phyloP scores from a whole-genome alignment of 345 rosid species.

The Nephelium lappaceum region DNA sequence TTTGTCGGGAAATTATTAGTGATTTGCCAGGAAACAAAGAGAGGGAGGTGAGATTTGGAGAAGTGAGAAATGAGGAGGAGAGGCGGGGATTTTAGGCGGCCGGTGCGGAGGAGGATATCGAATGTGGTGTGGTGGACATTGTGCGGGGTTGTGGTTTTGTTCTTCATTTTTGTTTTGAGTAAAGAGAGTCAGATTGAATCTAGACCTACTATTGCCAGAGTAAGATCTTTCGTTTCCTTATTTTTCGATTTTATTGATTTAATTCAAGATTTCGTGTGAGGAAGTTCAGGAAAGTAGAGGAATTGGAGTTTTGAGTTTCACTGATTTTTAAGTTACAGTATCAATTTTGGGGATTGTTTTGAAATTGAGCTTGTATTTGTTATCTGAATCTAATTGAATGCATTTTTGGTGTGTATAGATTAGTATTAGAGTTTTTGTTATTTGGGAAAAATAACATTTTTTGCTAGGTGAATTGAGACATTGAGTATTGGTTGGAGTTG shows the following conservation, averaged over 20 bases:
- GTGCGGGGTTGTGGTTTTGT: slow-evolving; percentile 51
- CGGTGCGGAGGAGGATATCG: slow-evolving; percentile 63
- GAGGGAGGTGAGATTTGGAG: slow-evolving; percentile 6
- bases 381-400: neutral
- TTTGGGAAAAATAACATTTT: neutral
- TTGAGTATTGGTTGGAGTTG: neutral
- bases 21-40: slow-evolving; percentile 19
- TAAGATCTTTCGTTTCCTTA: slow-evolving; percentile 17
- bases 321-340: neutral
- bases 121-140: slow-evolving; percentile 73
- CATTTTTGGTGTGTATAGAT: neutral
- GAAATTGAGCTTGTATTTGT: slow-evolving; percentile 10
- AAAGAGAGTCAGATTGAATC: slow-evolving; percentile 65
- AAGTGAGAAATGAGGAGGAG: slow-evolving; percentile 64
- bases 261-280: neutral
- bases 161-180: slow-evolving; percentile 60
- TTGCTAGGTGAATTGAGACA: neutral
- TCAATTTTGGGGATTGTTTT: neutral
- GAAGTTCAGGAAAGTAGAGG: neutral
- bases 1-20: slow-evolving; percentile 15
- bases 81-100: slow-evolving; percentile 61
- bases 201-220: slow-evolving; percentile 53
- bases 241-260: neutral
- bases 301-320: neutral
- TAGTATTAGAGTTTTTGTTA: neutral